Conservation (phyloP, 257 asterid genomes). For the Plantago ovata region DNA sequence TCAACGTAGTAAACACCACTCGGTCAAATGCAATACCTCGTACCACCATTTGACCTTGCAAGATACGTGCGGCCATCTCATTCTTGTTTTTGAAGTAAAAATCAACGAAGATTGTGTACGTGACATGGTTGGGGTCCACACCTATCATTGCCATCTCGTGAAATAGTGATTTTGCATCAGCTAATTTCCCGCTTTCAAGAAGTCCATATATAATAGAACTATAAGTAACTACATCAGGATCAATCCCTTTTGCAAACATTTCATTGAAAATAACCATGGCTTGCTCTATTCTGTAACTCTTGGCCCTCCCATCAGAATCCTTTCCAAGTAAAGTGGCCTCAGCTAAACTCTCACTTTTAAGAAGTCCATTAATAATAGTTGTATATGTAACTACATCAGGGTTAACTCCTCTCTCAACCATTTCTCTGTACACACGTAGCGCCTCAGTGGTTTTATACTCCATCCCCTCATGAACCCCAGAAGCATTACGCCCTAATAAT, state of each 20-base stretch:
- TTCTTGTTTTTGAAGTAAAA: conserved; percentile 45
- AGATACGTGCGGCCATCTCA: conserved; percentile 51
- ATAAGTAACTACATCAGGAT: conserved; percentile 69
- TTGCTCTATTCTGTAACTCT: conserved; percentile 42
- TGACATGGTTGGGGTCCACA: conserved; percentile 71
- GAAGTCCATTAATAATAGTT: conserved; percentile 53
- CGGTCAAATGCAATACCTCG: conserved; percentile 71
- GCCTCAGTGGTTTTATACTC: conserved; percentile 44
- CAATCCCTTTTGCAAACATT: conserved; percentile 54
- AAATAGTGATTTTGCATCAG: conserved; percentile 55
- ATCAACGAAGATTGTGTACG: conserved; percentile 60
- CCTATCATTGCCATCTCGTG: conserved; percentile 53
- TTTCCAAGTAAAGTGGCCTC: conserved; percentile 45
- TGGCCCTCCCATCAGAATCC: conserved; percentile 11
- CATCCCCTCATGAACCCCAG: conserved; percentile 22
- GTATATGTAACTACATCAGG: conserved; percentile 72
- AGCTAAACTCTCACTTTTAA: conserved; percentile 46
- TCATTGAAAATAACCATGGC: conserved; percentile 48
- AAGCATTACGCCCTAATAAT: conserved; percentile 28
- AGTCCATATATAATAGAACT: conserved; percentile 56
- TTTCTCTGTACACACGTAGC: conserved; percentile 45
- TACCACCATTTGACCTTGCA: conserved; percentile 80
- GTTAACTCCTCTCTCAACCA: conserved; percentile 50
- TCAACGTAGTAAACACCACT: conserved; percentile 60
- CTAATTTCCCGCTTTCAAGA: conserved; percentile 52